A percentile compares a stretch with the other conserved stretches of the same genome.
Conservation (phyloP, 176 grass and related monocot species). For the Zea mays region Zm-B73-REFERENCE-NAM-5.0 NC_050098.1:120933501-120934000, state of each 20-base stretch:
- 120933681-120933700: conserved; percentile 97
- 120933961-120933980: conserved; percentile 94
- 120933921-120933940: conserved; percentile 47
- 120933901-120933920: conserved; percentile 36
- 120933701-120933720: conserved; percentile 94
- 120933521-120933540: conserved; percentile 94
- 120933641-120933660: conserved; percentile 65
- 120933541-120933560: conserved; percentile 85
- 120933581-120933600: conserved; percentile 3
- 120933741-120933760: conserved; percentile 21
- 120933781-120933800: conserved; percentile 54
- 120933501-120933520: conserved; percentile 90
- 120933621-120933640: no score
- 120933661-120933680: conserved; percentile 97
- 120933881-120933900: conserved; percentile 27
- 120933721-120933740: conserved; percentile 52
- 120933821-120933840: conserved; percentile 95
- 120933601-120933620: conserved; percentile 25
- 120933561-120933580: conserved; percentile 18
- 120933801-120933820: conserved; percentile 87
- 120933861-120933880: conserved; percentile 19
- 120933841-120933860: conserved; percentile 78
- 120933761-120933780: conserved; percentile 15
- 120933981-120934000: conserved; percentile 63
- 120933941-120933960: conserved; percentile 91